phyloP scores from a whole-genome alignment of 768 basidiomycete species.

The Agaricus subrufescens region DNA sequence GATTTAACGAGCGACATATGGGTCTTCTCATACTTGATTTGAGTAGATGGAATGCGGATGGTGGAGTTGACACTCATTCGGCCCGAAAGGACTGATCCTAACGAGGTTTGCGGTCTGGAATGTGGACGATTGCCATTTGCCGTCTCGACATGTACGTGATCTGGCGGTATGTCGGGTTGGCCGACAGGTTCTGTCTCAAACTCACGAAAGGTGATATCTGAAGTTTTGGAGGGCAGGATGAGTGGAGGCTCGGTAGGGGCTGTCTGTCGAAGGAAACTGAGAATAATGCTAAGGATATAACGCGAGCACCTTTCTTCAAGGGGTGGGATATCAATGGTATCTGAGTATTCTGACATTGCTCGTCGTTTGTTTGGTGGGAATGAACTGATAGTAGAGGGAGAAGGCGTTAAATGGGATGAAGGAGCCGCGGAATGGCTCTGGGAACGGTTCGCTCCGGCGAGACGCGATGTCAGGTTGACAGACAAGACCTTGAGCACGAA shows the following conservation, averaged over 20 bases:
- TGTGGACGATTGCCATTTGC: constrained; percentile 10
- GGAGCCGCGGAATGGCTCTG: constrained; percentile 14
- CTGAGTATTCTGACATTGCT: constrained; percentile 37
- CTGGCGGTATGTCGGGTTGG: constrained; percentile 22
- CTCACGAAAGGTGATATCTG: constrained; percentile 65
- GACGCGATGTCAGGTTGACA: constrained; percentile 73
- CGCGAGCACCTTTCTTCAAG: constrained; percentile 80
- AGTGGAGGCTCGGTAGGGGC: constrained; percentile 49
- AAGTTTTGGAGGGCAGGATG: constrained; percentile 53
- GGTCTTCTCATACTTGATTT: constrained; percentile 53
- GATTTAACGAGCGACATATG: constrained; percentile 57
- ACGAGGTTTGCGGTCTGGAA: constrained; percentile 39
- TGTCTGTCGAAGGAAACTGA: constrained; percentile 75
- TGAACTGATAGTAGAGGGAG: constrained; percentile 30
- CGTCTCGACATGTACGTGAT: background rate
- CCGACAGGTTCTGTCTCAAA: constrained; percentile 49
- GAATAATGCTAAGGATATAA: constrained; percentile 79
- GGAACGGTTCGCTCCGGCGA: constrained; percentile 46
- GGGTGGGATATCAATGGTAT: constrained; percentile 52
- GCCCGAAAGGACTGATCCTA: constrained; percentile 32
- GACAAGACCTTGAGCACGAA: constrained; percentile 81
- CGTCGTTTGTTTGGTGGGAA: constrained; percentile 27
- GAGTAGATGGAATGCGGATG: constrained; percentile 33
- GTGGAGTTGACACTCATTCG: constrained; percentile 34
- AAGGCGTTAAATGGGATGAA: constrained; percentile 24